Conservation (phyloP, 129 eudicot species). For the Helichrysum umbraculigerum region DNA sequence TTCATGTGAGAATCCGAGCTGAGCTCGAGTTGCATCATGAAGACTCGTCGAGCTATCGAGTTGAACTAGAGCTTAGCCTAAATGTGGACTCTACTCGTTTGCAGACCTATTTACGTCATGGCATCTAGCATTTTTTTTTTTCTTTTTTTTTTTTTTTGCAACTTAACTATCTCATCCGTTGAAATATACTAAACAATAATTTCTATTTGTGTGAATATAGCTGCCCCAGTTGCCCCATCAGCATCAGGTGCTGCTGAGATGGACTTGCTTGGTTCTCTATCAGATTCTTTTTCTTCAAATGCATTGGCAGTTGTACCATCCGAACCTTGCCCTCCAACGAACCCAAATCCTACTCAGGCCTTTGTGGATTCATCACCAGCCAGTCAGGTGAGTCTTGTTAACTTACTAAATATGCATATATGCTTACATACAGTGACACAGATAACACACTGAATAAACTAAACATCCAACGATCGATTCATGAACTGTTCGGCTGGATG, state of each 20-base stretch:
- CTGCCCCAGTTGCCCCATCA: conserved; percentile 24
- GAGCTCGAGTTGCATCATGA: not conserved
- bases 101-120: not conserved
- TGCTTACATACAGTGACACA: not conserved
- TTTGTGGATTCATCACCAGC: conserved; percentile 41
- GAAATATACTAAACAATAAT: conserved; percentile 11
- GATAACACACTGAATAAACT: too few relatives aligned
- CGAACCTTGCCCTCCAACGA: conserved; percentile 43
- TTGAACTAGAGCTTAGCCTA: not conserved
- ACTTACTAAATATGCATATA: not conserved
- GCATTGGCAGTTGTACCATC: conserved; percentile 66
- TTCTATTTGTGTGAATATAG: conserved; percentile 18
- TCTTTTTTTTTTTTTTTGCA: not conserved
- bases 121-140: not conserved
- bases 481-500: too few relatives aligned
- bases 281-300: conserved; percentile 58
- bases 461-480: too few relatives aligned
- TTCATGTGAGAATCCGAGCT: not conserved
- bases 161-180: not conserved
- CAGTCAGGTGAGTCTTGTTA: conserved; percentile 60
- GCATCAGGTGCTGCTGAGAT: conserved; percentile 51
- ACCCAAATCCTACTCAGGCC: conserved; percentile 49
- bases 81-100: not conserved
- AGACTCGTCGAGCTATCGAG: not conserved
- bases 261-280: conserved; percentile 79